A percentile compares a stretch with the other conserved stretches of the same genome.
Conservation (phyloP, 2,329 filamentous ascomycete genomes). For the Emmonsiellopsis sp. region DNA sequence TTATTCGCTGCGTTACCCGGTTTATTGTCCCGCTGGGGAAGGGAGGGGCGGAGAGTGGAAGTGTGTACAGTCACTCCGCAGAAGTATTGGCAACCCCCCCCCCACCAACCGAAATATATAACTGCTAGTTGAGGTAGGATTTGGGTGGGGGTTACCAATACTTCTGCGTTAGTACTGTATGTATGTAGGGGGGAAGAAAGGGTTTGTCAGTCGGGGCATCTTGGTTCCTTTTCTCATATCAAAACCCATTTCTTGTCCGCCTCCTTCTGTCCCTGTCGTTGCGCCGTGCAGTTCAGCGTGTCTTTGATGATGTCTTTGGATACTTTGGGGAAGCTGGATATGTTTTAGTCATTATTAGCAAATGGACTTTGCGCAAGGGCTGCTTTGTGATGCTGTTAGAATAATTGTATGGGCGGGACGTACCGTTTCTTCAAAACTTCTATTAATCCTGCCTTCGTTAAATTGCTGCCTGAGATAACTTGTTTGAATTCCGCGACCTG, state of each 20-base stretch:
- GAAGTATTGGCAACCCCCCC: too few species aligned
- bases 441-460: constrained; percentile 65
- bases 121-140: too few species aligned
- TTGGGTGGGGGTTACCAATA: too few species aligned
- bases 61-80: too few species aligned
- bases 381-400: neutral
- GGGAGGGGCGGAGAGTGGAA: too few species aligned
- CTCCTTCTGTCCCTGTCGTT: constrained; percentile 52
- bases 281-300: constrained; percentile 59
- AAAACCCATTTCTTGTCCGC: constrained; percentile 58
- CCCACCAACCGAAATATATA: too few species aligned
- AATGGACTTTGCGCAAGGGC: neutral
- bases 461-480: constrained; percentile 59
- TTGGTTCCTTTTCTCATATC: constrained; percentile 20
- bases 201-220: neutral
- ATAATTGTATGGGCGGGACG: constrained; percentile 11
- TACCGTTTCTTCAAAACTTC: constrained; percentile 65
- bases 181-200: neutral
- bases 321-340: constrained; percentile 54
- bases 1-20: too few species aligned
- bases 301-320: constrained; percentile 62
- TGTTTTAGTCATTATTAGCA: neutral
- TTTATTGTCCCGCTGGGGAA: too few species aligned
- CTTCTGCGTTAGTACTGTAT: neutral
- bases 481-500: constrained; percentile 59